Base-by-base conservation (phyloP, 805 yeast genomes). In the Kazachstania martiniae region DNA sequence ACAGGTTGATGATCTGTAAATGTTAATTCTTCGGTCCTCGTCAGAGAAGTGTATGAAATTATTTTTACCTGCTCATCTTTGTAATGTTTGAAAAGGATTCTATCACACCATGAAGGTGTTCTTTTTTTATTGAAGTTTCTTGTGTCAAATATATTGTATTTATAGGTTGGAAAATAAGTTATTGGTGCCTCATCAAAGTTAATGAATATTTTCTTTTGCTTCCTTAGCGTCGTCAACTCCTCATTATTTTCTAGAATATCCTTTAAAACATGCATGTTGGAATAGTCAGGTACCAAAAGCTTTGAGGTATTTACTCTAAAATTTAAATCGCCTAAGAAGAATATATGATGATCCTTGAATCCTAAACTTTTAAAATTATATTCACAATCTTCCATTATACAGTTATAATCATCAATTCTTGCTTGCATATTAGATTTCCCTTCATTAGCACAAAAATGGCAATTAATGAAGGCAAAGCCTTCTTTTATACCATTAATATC, bases 21-120 rank as follows among this genome's bases (percentile, higher is more conserved):
- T 4, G 58, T 54, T 24, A 78, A 54, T 0, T 60, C 50, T 1
- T 60, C 51, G 1, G 35, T 24, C 28, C 60, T 42, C 10, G 26
- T 22, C 6, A 81, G 42, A 5, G 81, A 63, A 18, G 57, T 45
- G 53, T 85, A 85, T 3, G 51, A 47, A 10, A 55, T 41, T 1
- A 72, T 37, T 4, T 36, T 22, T 55, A 62, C 33, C 2, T 32
- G 37, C 22, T 9, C 39, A 37, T 22, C 13, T 6, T 50, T 42
- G 36, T 76, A 71, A 2, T 62, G 49, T 34, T 70, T 68, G 46
- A 61, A 83, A 28, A 87, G 51, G 5, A 87, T 70, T 33, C 97
- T 59, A 51, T 87, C 97, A 56, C 95, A 86, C 94, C 94, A 87
- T 5, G 94, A 77, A 0, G 95, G 93, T 1, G 62, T 59, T 34